A percentile compares a stretch with the other conserved stretches of the same genome.
phyloP scores from a whole-genome alignment of 495 filamentous ascomycete species.

The Penicillium canariense region DNA sequence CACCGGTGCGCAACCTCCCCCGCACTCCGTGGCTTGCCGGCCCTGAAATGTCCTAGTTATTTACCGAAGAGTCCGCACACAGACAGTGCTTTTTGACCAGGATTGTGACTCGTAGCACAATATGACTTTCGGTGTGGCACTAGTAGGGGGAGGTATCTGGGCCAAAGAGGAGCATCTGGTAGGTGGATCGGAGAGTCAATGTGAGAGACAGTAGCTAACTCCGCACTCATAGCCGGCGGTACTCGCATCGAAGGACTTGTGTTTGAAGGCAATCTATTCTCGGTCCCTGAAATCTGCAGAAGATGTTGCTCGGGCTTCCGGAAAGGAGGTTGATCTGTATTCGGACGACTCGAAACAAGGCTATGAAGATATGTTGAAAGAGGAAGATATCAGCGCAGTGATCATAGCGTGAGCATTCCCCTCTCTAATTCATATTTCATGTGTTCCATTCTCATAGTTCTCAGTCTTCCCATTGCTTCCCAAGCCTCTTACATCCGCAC shows the following conservation, averaged over 20 bases:
- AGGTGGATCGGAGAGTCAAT: background rate
- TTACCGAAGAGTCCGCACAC: background rate
- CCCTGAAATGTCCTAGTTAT: background rate
- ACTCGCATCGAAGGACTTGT: slow-evolving; percentile 1
- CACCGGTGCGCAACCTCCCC: background rate
- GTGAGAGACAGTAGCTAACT: background rate
- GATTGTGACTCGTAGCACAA: background rate
- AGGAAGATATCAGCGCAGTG: slow-evolving; percentile 58
- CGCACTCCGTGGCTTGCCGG: no score
- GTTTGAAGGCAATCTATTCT: background rate
- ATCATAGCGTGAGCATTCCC: slow-evolving; percentile 51
- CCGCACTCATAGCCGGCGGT: background rate
- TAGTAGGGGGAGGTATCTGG: slow-evolving; percentile 5
- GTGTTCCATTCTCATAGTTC: background rate
- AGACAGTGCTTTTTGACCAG: background rate
- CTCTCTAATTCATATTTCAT: background rate
- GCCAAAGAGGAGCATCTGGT: slow-evolving; percentile 7
- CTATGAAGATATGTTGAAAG: slow-evolving; percentile 55
- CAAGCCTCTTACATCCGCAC: slow-evolving; percentile 14
- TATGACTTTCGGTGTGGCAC: background rate
- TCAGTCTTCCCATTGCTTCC: slow-evolving; percentile 14
- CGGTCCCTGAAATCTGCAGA: slow-evolving; percentile 1
- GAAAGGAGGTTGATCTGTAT: slow-evolving; percentile 39
- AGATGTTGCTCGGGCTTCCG: background rate
- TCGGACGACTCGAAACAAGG: slow-evolving; percentile 52